Base-by-base conservation (phyloP, 2,329 filamentous ascomycete genomes). In the Neonectria hederae region DNA sequence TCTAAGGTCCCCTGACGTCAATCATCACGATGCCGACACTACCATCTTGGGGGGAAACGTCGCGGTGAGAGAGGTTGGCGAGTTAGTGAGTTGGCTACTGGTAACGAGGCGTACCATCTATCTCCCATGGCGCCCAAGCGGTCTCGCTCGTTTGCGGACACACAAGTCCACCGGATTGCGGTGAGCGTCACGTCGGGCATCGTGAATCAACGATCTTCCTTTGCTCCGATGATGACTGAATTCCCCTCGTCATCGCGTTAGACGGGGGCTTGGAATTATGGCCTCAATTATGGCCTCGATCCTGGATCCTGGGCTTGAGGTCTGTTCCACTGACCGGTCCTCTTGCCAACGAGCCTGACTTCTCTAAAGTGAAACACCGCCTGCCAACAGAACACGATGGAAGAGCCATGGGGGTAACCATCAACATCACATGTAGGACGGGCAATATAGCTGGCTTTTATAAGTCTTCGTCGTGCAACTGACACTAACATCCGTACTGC, bases 1-100 rank as follows among this genome's bases (percentile, higher is more conserved):
- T 26, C 19, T 13, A 55, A 62, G 55, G 66, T 63, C 69, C 61
- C 62, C 68, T 73, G 71, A 73, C 71, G 71, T 73, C 71, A 73
- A 63, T 56, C 28, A 57, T 53, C 14, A 32, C 48, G 32, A 42
- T 19, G 30, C 19, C 38, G 48, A 9, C 19, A 28, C 10, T 54
- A 42, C 48, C 19, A 42, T 49, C 46, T 42, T 32, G 40, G 35
- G 54, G 49, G 49, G 48, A 58, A 40, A 26, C 53, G 30, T 21
- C 17, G 22, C 26, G n/a, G 54, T 53, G 53, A 62, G 28, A 42
- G 53, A 62, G 10, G 54, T 38, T 62, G 59, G 52, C 46, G 28
- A 45, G 42, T n/a, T 19, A 35, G 26, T n/a, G 40, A 13, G 13
- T 21, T 17, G n/a, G 22, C 11, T 17, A 26, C 17, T 3, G 46